Evolutionary conservation across 23 red algal species (phyloP).

Genomic region (Gracilaria gracilis): DNA sequence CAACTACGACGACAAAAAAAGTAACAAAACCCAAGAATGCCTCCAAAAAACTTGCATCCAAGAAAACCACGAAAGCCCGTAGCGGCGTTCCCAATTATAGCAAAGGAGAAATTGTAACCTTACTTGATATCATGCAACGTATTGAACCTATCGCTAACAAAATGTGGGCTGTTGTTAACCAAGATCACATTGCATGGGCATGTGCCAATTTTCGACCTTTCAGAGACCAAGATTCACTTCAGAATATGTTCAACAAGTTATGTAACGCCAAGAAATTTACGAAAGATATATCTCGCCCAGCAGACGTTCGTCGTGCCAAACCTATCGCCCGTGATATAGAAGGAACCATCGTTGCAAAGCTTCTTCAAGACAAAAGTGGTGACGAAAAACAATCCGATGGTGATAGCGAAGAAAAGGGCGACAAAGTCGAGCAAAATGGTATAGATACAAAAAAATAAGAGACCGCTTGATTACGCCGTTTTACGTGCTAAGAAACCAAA

Average conservation of each 20-base stretch:
- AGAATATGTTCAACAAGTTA: slow-evolving; percentile 21
- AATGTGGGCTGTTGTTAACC: neutral
- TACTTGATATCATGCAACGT: slow-evolving; percentile 17
- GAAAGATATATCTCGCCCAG: neutral
- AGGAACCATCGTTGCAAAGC: neutral
- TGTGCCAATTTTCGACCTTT: neutral
- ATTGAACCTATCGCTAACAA: slow-evolving; percentile 28
- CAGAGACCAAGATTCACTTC: neutral
- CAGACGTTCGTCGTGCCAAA: neutral
- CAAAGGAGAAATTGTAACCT: neutral
- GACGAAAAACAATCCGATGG: neutral
- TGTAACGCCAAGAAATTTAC: slow-evolving; percentile 18
- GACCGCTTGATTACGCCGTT: neutral
- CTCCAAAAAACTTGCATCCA: neutral
- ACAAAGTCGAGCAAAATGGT: neutral
- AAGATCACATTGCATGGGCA: neutral
- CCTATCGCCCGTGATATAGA: slow-evolving; percentile 3
- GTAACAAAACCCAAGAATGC: too few species aligned
- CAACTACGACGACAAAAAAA: too few species aligned
- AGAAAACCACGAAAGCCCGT: neutral
- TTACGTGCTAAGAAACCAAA: slow-evolving; percentile 21
- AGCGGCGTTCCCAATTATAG: neutral
- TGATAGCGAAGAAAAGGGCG: neutral
- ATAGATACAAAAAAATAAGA: neutral
- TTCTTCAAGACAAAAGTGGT: neutral